Percentiles rank a stretch among this genome's conserved stretches.
phyloP scores from a whole-genome alignment of 192 early-diverging fungal genomes.

The Phycomyces blakesleeanus region DNA sequence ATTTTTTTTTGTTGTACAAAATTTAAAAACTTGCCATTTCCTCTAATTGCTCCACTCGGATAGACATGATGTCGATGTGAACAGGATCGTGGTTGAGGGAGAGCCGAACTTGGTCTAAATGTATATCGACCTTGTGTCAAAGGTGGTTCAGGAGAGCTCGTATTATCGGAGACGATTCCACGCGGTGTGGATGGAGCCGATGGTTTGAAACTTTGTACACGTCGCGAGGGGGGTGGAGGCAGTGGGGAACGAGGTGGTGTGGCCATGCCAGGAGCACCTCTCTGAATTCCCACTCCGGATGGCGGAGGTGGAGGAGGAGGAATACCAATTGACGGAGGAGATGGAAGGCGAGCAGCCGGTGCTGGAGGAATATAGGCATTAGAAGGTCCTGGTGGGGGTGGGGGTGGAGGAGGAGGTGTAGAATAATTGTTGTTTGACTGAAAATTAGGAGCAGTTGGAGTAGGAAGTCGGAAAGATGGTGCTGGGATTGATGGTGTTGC shows the following conservation, averaged over 20 bases:
- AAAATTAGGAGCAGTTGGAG: too few species aligned
- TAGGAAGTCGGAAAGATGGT: too few species aligned
- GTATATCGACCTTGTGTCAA: slow-evolving; percentile 26
- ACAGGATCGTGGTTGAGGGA: slow-evolving; percentile 16
- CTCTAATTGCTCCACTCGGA: slow-evolving; percentile 19
- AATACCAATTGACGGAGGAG: not conserved
- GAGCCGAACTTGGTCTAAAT: slow-evolving; percentile 16
- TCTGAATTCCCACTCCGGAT: not conserved
- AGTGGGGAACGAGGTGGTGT: not conserved
- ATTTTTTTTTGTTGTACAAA: too few species aligned
- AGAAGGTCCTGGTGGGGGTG: not conserved
- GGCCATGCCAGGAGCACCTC: not conserved
- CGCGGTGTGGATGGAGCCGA: slow-evolving; percentile 3
- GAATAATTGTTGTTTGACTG: not conserved
- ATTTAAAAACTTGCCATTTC: slow-evolving; percentile 17
- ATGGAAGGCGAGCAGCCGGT: not conserved
- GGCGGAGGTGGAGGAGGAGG: not conserved
- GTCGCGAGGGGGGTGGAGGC: slow-evolving; percentile 1
- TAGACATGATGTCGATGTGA: slow-evolving; percentile 12
- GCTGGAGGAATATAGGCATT: not conserved
- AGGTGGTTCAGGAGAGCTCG: not conserved
- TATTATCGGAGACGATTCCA: not conserved
- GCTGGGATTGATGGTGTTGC: too few species aligned
- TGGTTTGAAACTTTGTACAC: not conserved
- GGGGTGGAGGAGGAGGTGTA: slow-evolving; percentile 10